Conservation (phyloP, 148 eudicot genomes). For the Vaccinium vitisidaea region DNA sequence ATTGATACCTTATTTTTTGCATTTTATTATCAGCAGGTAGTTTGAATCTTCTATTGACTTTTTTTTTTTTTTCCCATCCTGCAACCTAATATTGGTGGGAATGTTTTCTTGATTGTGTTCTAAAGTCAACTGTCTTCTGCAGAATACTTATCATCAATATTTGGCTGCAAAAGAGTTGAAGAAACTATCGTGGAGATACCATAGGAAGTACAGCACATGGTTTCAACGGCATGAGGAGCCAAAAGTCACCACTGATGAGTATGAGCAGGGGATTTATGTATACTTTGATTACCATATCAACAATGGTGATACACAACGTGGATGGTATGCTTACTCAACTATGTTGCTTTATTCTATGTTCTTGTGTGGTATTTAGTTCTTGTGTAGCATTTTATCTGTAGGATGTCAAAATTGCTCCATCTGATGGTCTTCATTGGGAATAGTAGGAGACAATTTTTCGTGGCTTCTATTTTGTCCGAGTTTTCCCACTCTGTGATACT, state of each 20-base stretch:
- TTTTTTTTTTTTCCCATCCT: background rate
- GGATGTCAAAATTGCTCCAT: background rate
- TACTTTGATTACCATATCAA: constrained; percentile 81
- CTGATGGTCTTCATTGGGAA: too few species aligned
- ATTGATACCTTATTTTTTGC: constrained; percentile 85
- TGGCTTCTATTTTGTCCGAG: background rate
- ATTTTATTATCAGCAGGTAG: constrained; percentile 87
- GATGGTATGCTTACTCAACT: constrained; percentile 64
- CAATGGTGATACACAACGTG: constrained; percentile 75
- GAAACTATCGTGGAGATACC: constrained; percentile 98
- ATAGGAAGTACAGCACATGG: constrained; percentile 88
- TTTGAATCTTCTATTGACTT: constrained; percentile 13
- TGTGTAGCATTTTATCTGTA: background rate
- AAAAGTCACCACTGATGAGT: constrained; percentile 92
- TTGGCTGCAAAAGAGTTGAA: constrained; percentile 95
- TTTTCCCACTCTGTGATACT: background rate
- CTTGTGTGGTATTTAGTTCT: background rate
- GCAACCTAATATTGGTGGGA: background rate
- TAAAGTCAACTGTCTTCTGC: constrained; percentile 26
- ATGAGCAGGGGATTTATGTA: constrained; percentile 90
- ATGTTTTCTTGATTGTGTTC: constrained; percentile 11
- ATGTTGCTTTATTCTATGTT: background rate
- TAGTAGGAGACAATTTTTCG: too few species aligned
- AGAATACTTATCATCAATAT: constrained; percentile 98
- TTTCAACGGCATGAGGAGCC: constrained; percentile 99